phyloP scores from a whole-genome alignment of 768 basidiomycete genomes.

The Serendipita sp. region DNA sequence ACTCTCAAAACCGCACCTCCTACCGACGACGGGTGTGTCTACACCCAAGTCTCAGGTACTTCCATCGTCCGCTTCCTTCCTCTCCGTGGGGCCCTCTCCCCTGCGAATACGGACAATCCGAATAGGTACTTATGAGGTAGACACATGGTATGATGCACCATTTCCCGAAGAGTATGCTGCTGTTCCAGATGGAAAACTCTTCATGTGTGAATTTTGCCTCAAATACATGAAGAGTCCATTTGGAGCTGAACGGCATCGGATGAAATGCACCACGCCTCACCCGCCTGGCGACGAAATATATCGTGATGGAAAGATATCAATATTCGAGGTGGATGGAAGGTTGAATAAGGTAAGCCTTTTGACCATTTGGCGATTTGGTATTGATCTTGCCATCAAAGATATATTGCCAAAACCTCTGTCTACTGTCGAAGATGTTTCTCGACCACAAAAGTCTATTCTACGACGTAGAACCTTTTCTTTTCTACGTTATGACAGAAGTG shows the following conservation, averaged over 20 bases:
- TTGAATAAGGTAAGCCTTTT: conserved; percentile 64
- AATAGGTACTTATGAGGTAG: conserved; percentile 81
- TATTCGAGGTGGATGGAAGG: conserved; percentile 96
- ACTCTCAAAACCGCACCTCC: conserved; percentile 20
- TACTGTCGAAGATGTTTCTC: conserved; percentile 96
- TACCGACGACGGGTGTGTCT: conserved; percentile 20
- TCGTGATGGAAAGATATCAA: conserved; percentile 68
- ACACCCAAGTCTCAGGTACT: conserved; percentile 9
- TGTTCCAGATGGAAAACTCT: conserved; percentile 79
- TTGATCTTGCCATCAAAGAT: conserved; percentile 35
- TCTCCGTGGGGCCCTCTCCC: conserved; percentile 17
- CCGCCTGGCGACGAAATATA: conserved; percentile 99
- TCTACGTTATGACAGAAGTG: conserved; percentile 90
- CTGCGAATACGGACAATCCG: conserved; percentile 75
- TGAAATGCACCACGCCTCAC: conserved; percentile 88
- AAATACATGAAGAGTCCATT: conserved; percentile 96
- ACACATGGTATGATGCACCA: conserved; percentile 98
- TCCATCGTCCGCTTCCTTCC: conserved; percentile 9
- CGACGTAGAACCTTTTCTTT: conserved; percentile 97
- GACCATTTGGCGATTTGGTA: background rate
- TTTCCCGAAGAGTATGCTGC: conserved; percentile 94
- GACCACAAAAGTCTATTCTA: conserved; percentile 98
- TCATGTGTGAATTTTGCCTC: conserved; percentile 96
- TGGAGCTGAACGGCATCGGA: conserved; percentile 64
- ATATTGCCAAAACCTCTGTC: conserved; percentile 95